Percentiles rank a stretch among this genome's conserved stretches.
Evolutionary conservation across 2,329 filamentous ascomycete genomes (phyloP).

Genomic region (Pyrenophora graminea): DNA sequence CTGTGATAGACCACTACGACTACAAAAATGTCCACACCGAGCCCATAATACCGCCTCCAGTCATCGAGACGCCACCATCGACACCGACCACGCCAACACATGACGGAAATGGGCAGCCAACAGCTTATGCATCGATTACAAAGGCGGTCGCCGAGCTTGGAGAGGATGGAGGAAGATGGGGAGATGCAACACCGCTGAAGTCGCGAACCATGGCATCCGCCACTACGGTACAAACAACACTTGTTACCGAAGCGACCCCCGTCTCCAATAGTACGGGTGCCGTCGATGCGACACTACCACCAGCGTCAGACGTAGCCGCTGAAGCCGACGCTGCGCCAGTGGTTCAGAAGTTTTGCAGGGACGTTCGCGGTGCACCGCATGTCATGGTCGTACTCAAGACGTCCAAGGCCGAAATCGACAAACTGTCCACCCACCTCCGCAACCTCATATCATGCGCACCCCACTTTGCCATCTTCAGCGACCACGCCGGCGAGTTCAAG

Average conservation of each 20-base stretch:
- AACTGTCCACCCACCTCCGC: slow-evolving; percentile 59
- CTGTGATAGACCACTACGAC: slow-evolving; percentile 31
- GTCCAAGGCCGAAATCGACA: slow-evolving; percentile 61
- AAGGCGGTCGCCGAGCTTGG: slow-evolving; percentile 20
- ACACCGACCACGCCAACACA: slow-evolving; percentile 13
- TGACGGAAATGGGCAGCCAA: slow-evolving; percentile 1
- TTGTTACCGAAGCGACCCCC: slow-evolving; percentile 4
- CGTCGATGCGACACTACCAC: neutral
- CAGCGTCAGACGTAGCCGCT: neutral
- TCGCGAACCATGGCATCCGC: neutral
- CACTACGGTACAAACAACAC: slow-evolving; percentile 14
- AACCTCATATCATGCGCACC: slow-evolving; percentile 61
- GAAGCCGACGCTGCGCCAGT: neutral
- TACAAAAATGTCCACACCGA: slow-evolving; percentile 26
- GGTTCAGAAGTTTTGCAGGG: slow-evolving; percentile 26
- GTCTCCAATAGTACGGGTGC: slow-evolving; percentile 5
- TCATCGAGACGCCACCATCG: slow-evolving; percentile 14
- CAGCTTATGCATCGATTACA: slow-evolving; percentile 3
- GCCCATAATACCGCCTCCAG: slow-evolving; percentile 27
- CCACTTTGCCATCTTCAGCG: slow-evolving; percentile 62
- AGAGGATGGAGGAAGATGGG: slow-evolving; percentile 27
- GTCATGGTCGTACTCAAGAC: slow-evolving; percentile 63
- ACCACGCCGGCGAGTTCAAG: slow-evolving; percentile 58
- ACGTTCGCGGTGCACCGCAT: slow-evolving; percentile 49
- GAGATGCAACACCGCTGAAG: slow-evolving; percentile 17